These are phyloP conservation scores for Ampelocalamus luodianensis DNA, from an alignment of 176 grass and related monocot genomes.

Conservation along the genomic window DNA sequence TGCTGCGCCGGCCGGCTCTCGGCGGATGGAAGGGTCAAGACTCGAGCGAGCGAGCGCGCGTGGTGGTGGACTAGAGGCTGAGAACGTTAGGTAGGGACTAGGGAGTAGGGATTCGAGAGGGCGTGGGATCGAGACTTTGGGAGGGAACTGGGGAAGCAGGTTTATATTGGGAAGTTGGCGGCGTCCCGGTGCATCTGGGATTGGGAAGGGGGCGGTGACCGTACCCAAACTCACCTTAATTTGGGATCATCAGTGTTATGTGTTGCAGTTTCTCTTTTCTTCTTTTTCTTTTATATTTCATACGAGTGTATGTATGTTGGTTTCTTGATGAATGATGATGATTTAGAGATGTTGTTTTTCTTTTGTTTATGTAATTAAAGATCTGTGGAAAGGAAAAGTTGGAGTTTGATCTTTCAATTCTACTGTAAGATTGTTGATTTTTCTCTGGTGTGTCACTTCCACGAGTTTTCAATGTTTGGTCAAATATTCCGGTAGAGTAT, in stretches of 20 bases:
- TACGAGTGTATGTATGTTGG: background rate
- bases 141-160: background rate
- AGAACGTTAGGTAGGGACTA: slow-evolving; percentile 46
- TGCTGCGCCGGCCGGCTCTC: background rate
- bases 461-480: background rate
- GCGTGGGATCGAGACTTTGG: background rate
- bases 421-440: background rate
- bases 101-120: background rate
- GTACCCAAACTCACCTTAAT: background rate
- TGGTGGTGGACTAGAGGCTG: slow-evolving; percentile 14
- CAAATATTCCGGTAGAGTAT: background rate
- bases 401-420: background rate
- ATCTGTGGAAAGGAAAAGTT: background rate
- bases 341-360: background rate
- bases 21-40: background rate
- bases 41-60: background rate
- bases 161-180: slow-evolving; percentile 28
- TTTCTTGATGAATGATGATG: background rate
- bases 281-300: background rate
- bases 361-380: background rate
- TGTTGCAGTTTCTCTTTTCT: background rate
- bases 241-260: background rate
- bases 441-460: background rate
- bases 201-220: background rate
- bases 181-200: background rate